Conservation (phyloP, 1,284 basidiomycete genomes). For the Tranzscheliella williamsii region DNA sequence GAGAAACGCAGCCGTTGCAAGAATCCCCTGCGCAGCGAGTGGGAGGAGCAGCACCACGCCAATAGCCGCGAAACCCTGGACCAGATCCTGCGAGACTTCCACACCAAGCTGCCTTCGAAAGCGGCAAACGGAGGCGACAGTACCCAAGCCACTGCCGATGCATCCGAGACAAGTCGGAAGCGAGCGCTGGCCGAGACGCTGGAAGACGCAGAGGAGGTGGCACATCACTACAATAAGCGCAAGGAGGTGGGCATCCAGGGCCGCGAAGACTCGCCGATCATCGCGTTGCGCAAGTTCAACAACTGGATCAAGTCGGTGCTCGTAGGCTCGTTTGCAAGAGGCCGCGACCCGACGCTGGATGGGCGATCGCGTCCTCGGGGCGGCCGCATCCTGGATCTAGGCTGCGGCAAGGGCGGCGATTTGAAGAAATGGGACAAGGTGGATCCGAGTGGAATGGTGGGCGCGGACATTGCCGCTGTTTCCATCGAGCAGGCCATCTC, state of each 20-base stretch:
- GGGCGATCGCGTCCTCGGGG: conserved; percentile 18
- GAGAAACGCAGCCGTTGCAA: conserved; percentile 24
- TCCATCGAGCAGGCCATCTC: conserved; percentile 85
- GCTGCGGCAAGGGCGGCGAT: conserved; percentile 98
- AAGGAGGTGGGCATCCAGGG: conserved; percentile 84
- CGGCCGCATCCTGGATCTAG: conserved; percentile 89
- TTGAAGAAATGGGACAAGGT: conserved; percentile 93
- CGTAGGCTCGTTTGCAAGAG: conserved; percentile 30
- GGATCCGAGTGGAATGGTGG: conserved; percentile 76
- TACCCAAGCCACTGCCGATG: conserved; percentile 1
- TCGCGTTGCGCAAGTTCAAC: conserved; percentile 95
- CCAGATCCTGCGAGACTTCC: conserved; percentile 29
- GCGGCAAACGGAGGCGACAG: neutral
- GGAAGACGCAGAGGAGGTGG: conserved; percentile 37
- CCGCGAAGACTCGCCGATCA: conserved; percentile 88
- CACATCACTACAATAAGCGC: conserved; percentile 73
- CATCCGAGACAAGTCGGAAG: conserved; percentile 8
- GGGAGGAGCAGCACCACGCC: conserved; percentile 24
- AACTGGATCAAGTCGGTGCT: conserved; percentile 70
- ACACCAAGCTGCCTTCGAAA: conserved; percentile 2
- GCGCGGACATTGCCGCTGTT: conserved; percentile 84
- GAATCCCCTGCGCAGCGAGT: conserved; percentile 45
- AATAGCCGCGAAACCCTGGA: conserved; percentile 37
- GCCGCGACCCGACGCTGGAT: conserved; percentile 14
- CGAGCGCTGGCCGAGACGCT: conserved; percentile 15